Base-by-base conservation (phyloP, 78 protist genomes). In the Pigoraptor vietnamica region DNA sequence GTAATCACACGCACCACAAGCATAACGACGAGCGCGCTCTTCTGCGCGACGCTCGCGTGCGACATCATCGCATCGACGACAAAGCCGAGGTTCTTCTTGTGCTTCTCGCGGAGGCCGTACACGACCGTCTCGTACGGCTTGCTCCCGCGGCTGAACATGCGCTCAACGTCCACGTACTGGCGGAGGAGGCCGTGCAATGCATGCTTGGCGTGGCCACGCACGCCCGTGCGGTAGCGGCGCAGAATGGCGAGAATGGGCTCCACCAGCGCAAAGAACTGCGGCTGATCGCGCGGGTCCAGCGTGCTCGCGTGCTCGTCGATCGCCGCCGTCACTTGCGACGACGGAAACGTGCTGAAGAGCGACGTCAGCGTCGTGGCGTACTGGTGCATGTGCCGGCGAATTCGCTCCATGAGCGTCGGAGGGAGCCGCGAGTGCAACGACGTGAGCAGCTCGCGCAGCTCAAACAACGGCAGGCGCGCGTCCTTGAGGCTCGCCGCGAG, bases 101-200 rank as follows among this genome's bases (percentile, higher is more conserved):
- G 37, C 39, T 87, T 40, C 39, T 38, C 23, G 24, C 56, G 91
- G n/a, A 92, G 87, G 35, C 23, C 87, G 39, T 33, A 0, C 29
- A 92, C 79, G 1, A 38, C 88, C 81, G 67, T 88, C 56, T 92
- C 87, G 25, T n/a, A 40, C n/a, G 56, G 23, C 55, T 48, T 0
- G 90, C n/a, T n/a, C n/a, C n/a, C n/a, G n/a, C n/a, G n/a, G 39
- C 34, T 32, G 40, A 40, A 92, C 34, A 39, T n/a, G 25, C 1
- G 1, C 90, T 92, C 96, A 14, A 92, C 93, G 1, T 81, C 88
- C 23, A 83, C 14, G 86, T 81, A 94, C 48, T 32, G 33, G 39
- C 32, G 29, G 24, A 92, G 86, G 84, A 92, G 91, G 14, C 24
- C 0, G 35, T 6, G 25, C 1, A 92, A 0, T 23, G 84, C 33